Percentiles rank a stretch among this genome's conserved stretches.
phyloP scores from a whole-genome alignment of 768 basidiomycete species.

The Gelatoporia subvermispora region DNA sequence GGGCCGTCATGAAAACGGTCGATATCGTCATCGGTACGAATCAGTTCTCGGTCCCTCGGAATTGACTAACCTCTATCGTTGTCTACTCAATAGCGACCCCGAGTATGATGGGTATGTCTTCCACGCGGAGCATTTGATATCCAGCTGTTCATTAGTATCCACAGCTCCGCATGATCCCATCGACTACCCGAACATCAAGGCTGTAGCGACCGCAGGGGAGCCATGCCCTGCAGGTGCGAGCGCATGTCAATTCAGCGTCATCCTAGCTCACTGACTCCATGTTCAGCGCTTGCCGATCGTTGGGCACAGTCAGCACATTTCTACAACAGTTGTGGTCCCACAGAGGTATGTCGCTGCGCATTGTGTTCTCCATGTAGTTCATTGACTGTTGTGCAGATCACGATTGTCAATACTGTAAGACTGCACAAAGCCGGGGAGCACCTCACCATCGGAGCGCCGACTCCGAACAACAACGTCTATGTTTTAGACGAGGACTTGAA shows the following conservation, averaged over 20 bases:
- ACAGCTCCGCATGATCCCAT: slow-evolving; percentile 38
- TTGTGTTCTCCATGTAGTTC: neutral
- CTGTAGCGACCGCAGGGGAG: slow-evolving; percentile 51
- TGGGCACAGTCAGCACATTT: slow-evolving; percentile 43
- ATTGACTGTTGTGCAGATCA: slow-evolving; percentile 31
- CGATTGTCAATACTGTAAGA: slow-evolving; percentile 54
- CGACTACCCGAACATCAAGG: slow-evolving; percentile 51
- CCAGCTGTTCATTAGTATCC: neutral
- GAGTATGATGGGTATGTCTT: slow-evolving; percentile 36
- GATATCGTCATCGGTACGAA: slow-evolving; percentile 43
- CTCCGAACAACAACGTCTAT: slow-evolving; percentile 47
- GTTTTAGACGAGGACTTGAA: slow-evolving; percentile 28
- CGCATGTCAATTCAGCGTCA: neutral
- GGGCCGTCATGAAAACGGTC: slow-evolving; percentile 40
- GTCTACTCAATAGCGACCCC: slow-evolving; percentile 40
- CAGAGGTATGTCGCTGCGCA: slow-evolving; percentile 33
- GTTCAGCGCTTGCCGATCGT: slow-evolving; percentile 34
- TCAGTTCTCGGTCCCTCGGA: neutral
- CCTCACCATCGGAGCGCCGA: slow-evolving; percentile 47
- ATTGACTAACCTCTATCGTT: slow-evolving; percentile 2
- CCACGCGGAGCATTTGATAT: too few relatives aligned
- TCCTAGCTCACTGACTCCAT: neutral
- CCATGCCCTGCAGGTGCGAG: slow-evolving; percentile 36
- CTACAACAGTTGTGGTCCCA: slow-evolving; percentile 53
- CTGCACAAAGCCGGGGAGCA: slow-evolving; percentile 36